Evolutionary conservation across 495 filamentous ascomycete genomes (phyloP).

Genomic region (Halenospora varia): DNA sequence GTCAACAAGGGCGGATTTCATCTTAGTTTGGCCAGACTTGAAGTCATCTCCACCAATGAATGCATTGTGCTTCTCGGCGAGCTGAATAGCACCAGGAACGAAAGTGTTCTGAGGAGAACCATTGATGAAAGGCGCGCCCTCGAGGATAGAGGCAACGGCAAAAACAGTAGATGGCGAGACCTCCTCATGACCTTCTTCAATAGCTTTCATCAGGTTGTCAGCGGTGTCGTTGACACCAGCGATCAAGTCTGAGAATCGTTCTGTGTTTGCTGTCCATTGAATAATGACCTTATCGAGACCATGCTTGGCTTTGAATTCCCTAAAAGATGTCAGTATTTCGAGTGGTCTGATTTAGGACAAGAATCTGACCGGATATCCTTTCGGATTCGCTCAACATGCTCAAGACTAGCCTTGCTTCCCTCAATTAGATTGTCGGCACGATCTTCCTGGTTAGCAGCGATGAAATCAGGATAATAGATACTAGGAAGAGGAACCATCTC

Average conservation of each 20-base stretch:
- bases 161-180: slow-evolving; percentile 94
- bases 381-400: slow-evolving; percentile 90
- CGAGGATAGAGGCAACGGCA: slow-evolving; percentile 88
- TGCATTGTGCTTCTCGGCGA: slow-evolving; percentile 81
- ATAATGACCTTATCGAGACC: slow-evolving; percentile 93
- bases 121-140: slow-evolving; percentile 94
- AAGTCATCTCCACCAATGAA: slow-evolving; percentile 99
- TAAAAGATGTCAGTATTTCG: slow-evolving; percentile 31
- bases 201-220: slow-evolving; percentile 84
- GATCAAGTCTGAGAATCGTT: slow-evolving; percentile 88
- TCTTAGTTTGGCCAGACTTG: slow-evolving; percentile 99
- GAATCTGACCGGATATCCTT: slow-evolving; percentile 80
- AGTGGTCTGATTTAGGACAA: not conserved
- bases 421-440: slow-evolving; percentile 88
- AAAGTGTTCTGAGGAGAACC: slow-evolving; percentile 99
- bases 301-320: slow-evolving; percentile 86
- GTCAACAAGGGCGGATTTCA: slow-evolving; percentile 98
- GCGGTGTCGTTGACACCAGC: slow-evolving; percentile 93
- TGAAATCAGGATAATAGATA: slow-evolving; percentile 99
- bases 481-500: slow-evolving; percentile 84
- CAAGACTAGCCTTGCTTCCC: slow-evolving; percentile 77
- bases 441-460: slow-evolving; percentile 96
- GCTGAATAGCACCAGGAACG: slow-evolving; percentile 83
- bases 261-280: slow-evolving; percentile 98
- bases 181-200: slow-evolving; percentile 82